Conservation (phyloP, 208 protist species). For the Zelonia costaricensis region DNA sequence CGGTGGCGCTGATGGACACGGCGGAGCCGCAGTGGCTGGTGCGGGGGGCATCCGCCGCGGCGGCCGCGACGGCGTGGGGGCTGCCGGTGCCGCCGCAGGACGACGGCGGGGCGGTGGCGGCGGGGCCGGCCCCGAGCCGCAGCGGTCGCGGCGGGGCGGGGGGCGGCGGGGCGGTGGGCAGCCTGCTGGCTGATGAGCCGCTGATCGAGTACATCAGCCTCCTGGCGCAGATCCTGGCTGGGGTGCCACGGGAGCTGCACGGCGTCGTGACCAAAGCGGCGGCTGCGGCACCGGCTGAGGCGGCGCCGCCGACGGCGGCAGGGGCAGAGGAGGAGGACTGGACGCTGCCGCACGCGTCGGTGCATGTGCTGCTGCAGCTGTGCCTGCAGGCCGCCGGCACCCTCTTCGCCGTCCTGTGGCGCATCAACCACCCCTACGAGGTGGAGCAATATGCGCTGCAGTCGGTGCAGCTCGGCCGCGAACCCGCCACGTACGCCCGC, state of each 20-base stretch:
- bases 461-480: constrained; percentile 28
- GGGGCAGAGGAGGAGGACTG: constrained; percentile 17
- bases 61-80: not conserved
- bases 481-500: constrained; percentile 26
- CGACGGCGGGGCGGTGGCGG: not conserved
- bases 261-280: constrained; percentile 19
- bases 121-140: not conserved
- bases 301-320: constrained; percentile 13
- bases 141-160: not conserved
- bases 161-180: not conserved
- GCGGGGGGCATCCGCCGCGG: constrained; percentile 14
- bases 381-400: constrained; percentile 44
- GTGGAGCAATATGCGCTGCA: constrained; percentile 54
- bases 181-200: constrained; percentile 49
- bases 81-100: not conserved
- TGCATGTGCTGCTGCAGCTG: constrained; percentile 48
- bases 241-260: constrained; percentile 66
- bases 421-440: constrained; percentile 64
- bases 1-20: constrained; percentile 18
- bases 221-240: constrained; percentile 62
- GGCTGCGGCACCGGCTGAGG: not conserved
- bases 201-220: constrained; percentile 70
- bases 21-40: constrained; percentile 25
- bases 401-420: constrained; percentile 79
- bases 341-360: constrained; percentile 32